These are phyloP conservation scores for Prunus padus DNA, from an alignment of 306 rosid genomes.

Conservation along the genomic window DNA sequence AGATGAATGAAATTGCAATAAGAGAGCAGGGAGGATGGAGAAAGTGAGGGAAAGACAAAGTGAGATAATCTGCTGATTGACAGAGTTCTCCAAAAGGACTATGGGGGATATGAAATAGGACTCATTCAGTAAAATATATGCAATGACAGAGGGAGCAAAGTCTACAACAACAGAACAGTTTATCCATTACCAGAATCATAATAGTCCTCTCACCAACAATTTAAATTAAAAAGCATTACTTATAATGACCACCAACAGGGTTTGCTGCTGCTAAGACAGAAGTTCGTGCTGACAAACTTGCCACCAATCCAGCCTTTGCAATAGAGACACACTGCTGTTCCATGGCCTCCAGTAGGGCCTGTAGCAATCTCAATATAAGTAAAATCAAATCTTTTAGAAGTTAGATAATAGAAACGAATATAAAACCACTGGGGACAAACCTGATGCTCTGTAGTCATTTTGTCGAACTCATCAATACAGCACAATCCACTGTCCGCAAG, in stretches of 20 bases:
- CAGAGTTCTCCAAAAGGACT: not conserved
- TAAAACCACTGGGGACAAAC: constrained; percentile 46
- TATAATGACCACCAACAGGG: constrained; percentile 95
- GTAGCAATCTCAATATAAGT: constrained; percentile 26
- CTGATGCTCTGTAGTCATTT: constrained; percentile 97
- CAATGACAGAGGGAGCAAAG: not conserved
- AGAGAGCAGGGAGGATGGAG: not conserved
- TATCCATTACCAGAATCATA: constrained; percentile 14
- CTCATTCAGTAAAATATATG: not conserved
- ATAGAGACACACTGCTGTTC: constrained; percentile 98
- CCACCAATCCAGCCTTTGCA: constrained; percentile 95
- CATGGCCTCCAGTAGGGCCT: constrained; percentile 95
- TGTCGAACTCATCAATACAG: constrained; percentile 91
- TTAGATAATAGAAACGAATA: constrained; percentile 22
- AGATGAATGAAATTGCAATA: not conserved
- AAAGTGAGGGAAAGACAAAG: not conserved
- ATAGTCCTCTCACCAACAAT: constrained; percentile 17
- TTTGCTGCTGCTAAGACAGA: constrained; percentile 96
- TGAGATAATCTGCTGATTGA: not conserved
- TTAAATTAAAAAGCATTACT: constrained; percentile 42
- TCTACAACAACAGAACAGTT: not conserved
- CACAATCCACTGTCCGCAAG: constrained; percentile 95
- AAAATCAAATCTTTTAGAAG: constrained; percentile 20
- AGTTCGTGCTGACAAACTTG: constrained; percentile 94
- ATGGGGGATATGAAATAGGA: not conserved